Evolutionary conservation across 176 grass and related monocot species (phyloP), one percentile per base, ranked within the genome.

Genomic region (Phoenix dactylifera): DNA sequence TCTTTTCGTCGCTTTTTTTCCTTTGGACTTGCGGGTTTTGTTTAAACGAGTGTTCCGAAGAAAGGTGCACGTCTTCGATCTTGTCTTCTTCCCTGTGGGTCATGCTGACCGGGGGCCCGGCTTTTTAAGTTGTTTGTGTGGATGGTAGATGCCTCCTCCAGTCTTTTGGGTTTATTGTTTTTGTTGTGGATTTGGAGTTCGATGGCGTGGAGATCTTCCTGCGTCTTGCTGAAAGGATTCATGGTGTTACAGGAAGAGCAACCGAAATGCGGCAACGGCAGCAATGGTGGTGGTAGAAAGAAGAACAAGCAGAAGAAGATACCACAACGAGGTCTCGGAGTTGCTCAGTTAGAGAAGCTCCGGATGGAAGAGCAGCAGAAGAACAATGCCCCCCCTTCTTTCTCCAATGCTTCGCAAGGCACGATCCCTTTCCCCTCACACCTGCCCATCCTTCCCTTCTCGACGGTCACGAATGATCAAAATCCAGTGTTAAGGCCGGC

Each of bases 301-400:
- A 86, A 82, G 75, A 86, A 66, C 67, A 86, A 52, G n/a, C 32
- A 65, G 25, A 90, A 86, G 72, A 90, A 90, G 73, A 57, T 82
- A 20, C 87, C 87, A 29, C 87, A 90, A 75, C 78, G 87, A 6
- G 87, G 87, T 59, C 78, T 90, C 48, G 82, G 87, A n/a, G 87
- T 90, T 15, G 87, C 87, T 60, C 87, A 86, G 70, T 78, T 90
- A 64, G 87, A 90, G 87, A 90, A 81, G 72, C 76, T 90, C 50
- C 82, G 87, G 28, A 68, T 90, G 49, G 87, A 90, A 69, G 87
- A 86, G 75, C 87, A 86, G 82, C 76, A 85, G 54, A 90, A 90
- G 63, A 72, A 72, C 64, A 72, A 50, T 4, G 51, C 20, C 20
- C 20, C 52, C 65, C 15, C 24, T 20, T 53, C 76, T 7, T 18